Evolutionary conservation across 2,329 filamentous ascomycete species (phyloP), one percentile per base, ranked within the genome.

Genomic region (Aaosphaeria pasadenensis): DNA sequence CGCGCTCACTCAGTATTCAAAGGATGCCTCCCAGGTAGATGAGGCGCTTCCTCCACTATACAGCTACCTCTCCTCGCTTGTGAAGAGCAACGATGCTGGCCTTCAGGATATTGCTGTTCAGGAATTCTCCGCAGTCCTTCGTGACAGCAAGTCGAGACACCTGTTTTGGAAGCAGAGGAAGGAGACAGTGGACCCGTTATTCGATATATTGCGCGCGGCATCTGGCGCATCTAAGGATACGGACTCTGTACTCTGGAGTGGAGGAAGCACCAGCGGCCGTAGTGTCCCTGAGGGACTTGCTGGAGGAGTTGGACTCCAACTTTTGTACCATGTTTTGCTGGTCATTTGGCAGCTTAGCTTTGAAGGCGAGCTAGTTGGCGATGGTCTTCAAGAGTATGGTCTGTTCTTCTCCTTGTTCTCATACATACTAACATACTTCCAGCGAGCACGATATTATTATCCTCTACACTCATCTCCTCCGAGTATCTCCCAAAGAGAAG

Each of bases 331-430:
- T 63, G 88, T 96, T 11, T 80, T 99, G 24, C 79, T 99, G 44
- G 91, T 95, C 9, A 76, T 99, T 49, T 99, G 94, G 94, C 91
- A 97, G 76, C 78, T 99, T 58, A 96, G 91, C 66, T 99, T 99
- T 58, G 94, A 97, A 68, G 83, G 79, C 30, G 71, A 76, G 49
- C 69, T 83, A 9, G 77, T 87, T 43, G 89, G 90, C 9, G 85
- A 87, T 50, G 91, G 92, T 39, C 77, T 99, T 49, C 89, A 97
- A 71, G 85, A 91, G 89, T 94, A 79, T 62, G 86, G 49, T 38
- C 11, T 38, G 11, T n/a, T 13, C 29, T 30, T 29, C 28, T 29
- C 40, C 17, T 24, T 32, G 7, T 30, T 17, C 31, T 38, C 39
- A 33, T 30, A 73, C 30, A 17, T 36, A 39, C 60, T 67, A 54